Evolutionary conservation across 2,329 filamentous ascomycete genomes (phyloP), one percentile per base, ranked within the genome.

Genomic region (Fusarium hostae): DNA sequence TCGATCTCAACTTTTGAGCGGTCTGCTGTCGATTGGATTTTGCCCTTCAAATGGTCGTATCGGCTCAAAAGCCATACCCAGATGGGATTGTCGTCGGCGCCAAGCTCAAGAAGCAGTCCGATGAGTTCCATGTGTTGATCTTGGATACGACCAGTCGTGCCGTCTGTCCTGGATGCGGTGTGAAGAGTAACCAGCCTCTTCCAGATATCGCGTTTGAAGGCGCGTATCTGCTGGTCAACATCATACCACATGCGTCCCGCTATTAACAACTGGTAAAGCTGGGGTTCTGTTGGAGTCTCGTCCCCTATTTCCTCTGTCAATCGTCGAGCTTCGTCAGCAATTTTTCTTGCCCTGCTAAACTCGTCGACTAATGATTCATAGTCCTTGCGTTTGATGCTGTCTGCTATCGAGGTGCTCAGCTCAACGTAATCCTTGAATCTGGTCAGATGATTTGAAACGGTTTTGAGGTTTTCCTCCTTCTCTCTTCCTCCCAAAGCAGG

Each of bases 201-300:
- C 95, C 96, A 98, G 11, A 97, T 85, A 62, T 97, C 94, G 16
- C 93, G 88, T 82, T 98, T 98, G 83, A 98, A 97, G 4, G 85
- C 81, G 70, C 95, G 90, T 24, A 98, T 90, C 76, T 98, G 95
- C 50, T 93, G 89, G 68, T 97, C 92, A 13, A 98, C 93, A 79
- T 98, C 95, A 70, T 93, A 88, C 96, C 96, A 99, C 92, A 99
- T 97, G 55, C 95, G 90, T 10, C 92, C 95, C 11, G 95, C 95
- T 50, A 97, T 87, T 48, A 99, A 85, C 66, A 99, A 91, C 67
- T 94, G 92, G 79, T 97, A 94, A 16, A 96, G 88, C 77, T 98
- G 91, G 24, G 89, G 85, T 76, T 98, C 95, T 16, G 89, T 90
- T 12, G 95, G 88, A 13, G 88, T 84, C 45, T 85, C 83, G 43